Conservation (phyloP, 2,329 filamentous ascomycete species). For the Aspergillus fumigatiaffinis region DNA sequence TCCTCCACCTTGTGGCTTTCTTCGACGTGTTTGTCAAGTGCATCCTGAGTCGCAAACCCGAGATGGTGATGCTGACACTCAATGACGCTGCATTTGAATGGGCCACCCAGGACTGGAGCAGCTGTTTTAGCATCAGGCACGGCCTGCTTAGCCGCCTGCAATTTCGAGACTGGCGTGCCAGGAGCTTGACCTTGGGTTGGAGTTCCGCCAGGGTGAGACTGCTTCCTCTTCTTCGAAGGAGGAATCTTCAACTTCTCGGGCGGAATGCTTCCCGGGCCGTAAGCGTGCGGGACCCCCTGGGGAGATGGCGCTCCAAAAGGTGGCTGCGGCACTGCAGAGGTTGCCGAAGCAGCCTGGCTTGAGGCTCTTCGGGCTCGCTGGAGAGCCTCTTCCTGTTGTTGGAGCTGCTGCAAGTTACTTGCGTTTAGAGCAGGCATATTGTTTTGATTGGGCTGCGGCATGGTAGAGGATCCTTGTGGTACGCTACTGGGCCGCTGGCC, state of each 20-base stretch:
- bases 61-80: constrained; percentile 52
- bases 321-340: constrained; percentile 50
- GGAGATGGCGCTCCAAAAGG: constrained; percentile 54
- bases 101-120: constrained; percentile 38
- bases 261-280: constrained; percentile 50
- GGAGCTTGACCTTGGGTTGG: constrained; percentile 21
- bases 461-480: constrained; percentile 16
- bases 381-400: constrained; percentile 45
- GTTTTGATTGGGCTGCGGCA: constrained; percentile 20
- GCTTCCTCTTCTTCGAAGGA: constrained; percentile 54
- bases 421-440: constrained; percentile 39
- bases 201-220: constrained; percentile 41
- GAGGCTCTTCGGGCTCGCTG: constrained; percentile 36
- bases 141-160: constrained; percentile 28
- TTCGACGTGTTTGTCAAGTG: constrained; percentile 52
- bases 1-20: constrained; percentile 50
- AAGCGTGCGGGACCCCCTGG: constrained; percentile 55
- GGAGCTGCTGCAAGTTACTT: constrained; percentile 45
- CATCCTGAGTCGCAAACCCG: constrained; percentile 53
- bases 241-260: constrained; percentile 57
- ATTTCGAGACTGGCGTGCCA: constrained; percentile 25
- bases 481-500: constrained; percentile 21
- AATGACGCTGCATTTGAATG: constrained; percentile 51
- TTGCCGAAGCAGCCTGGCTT: constrained; percentile 41
- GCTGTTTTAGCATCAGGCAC: constrained; percentile 40